These are phyloP conservation scores for Areca catechu DNA, from an alignment of 176 grass and related monocot species.

Conservation along the genomic window DNA sequence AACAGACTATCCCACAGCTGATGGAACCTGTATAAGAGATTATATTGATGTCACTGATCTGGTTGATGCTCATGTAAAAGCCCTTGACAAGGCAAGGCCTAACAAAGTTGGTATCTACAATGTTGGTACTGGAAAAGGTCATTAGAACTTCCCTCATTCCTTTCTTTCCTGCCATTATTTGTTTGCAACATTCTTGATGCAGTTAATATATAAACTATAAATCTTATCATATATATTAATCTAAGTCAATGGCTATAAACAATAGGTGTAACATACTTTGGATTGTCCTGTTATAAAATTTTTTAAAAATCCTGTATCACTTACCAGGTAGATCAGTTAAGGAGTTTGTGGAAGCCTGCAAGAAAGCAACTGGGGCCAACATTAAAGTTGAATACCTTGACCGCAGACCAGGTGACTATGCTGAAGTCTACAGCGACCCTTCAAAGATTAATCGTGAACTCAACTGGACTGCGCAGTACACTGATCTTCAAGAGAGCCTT, in stretches of 20 bases:
- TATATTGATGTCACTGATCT: conserved; percentile 99
- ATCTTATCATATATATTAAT: no score
- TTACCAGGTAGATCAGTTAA: conserved; percentile 89
- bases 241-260: no score
- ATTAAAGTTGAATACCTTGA: conserved; percentile 64
- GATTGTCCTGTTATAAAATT: no score
- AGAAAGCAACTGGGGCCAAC: conserved; percentile 58
- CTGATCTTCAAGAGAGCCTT: conserved; percentile 74
- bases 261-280: no score
- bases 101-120: conserved; percentile 95
- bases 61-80: conserved; percentile 97
- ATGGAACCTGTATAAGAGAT: conserved; percentile 87
- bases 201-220: no score
- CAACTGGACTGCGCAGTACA: conserved; percentile 80
- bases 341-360: conserved; percentile 92
- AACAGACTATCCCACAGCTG: conserved; percentile 51
- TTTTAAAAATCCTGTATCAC: not conserved
- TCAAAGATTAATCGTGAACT: conserved; percentile 63
- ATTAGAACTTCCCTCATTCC: conserved; percentile 4
- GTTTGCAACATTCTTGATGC: no score
- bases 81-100: conserved; percentile 65
- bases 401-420: conserved; percentile 81
- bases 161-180: no score
- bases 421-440: conserved; percentile 90
- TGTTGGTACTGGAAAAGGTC: conserved; percentile 87